phyloP scores from a whole-genome alignment of 257 asterid genomes.

The Rubia yunnanensis region DNA sequence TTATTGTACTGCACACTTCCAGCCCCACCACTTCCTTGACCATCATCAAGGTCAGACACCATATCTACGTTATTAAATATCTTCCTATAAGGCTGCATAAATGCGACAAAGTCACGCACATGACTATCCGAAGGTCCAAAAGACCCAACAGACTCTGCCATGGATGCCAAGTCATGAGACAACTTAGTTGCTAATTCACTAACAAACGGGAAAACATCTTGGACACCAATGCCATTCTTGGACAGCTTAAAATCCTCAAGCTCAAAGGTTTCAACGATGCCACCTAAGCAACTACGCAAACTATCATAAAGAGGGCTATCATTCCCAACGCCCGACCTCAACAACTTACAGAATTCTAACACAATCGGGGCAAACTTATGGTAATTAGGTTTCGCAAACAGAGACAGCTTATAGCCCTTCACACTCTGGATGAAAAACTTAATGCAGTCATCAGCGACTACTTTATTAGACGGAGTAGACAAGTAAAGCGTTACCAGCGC shows the following conservation, averaged over 20 bases:
- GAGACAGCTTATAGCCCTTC: slow-evolving; percentile 21
- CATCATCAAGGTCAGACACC: background rate
- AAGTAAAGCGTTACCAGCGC: slow-evolving; percentile 71
- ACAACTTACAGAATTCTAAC: slow-evolving; percentile 20
- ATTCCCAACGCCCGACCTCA: slow-evolving; percentile 16
- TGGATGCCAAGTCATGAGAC: slow-evolving; percentile 26
- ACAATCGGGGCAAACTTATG: slow-evolving; percentile 32
- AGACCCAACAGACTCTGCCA: slow-evolving; percentile 18
- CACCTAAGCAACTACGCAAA: slow-evolving; percentile 26
- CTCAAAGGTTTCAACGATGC: slow-evolving; percentile 29
- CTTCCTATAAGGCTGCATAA: slow-evolving; percentile 32
- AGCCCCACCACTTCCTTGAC: background rate
- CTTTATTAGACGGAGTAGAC: slow-evolving; percentile 38
- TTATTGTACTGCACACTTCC: background rate
- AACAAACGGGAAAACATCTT: slow-evolving; percentile 55
- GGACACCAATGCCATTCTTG: slow-evolving; percentile 26
- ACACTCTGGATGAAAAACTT: slow-evolving; percentile 35
- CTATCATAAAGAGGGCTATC: slow-evolving; percentile 16
- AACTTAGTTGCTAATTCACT: slow-evolving; percentile 48
- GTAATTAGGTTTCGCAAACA: slow-evolving; percentile 15
- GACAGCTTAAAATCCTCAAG: slow-evolving; percentile 10
- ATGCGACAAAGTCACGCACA: slow-evolving; percentile 52
- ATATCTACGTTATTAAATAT: slow-evolving; percentile 13
- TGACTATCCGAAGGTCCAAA: slow-evolving; percentile 30
- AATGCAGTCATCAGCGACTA: slow-evolving; percentile 50